These are phyloP conservation scores for Pichiaceae sp. DNA, from an alignment of 1,139 yeast genomes.

Conservation along the genomic window DNA sequence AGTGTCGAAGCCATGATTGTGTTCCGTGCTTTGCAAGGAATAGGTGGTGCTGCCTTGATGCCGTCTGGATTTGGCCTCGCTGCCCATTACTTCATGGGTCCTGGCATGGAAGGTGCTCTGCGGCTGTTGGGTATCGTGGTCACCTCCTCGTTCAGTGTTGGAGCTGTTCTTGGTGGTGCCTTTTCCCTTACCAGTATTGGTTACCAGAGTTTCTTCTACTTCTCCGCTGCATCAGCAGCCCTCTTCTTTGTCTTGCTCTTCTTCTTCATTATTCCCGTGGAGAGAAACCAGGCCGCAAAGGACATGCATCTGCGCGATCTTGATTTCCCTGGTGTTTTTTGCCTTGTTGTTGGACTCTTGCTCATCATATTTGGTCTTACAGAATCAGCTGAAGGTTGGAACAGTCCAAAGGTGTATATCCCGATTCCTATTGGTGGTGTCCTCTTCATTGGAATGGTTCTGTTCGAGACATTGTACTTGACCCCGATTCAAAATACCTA, in stretches of 20 bases:
- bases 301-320: conserved; percentile 15
- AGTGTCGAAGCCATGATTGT: conserved; percentile 25
- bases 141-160: conserved; percentile 25
- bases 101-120: conserved; percentile 19
- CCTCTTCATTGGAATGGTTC: conserved; percentile 14
- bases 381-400: conserved; percentile 28
- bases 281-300: conserved; percentile 13
- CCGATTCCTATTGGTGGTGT: conserved; percentile 23
- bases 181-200: conserved; percentile 25
- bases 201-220: conserved; percentile 24
- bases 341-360: conserved; percentile 24
- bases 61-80: conserved; percentile 26
- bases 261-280: conserved; percentile 19
- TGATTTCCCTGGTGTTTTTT: conserved; percentile 22
- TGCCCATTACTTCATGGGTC: conserved; percentile 23
- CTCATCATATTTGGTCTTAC: conserved; percentile 27
- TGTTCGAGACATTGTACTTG: conserved; percentile 12
- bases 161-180: conserved; percentile 29
- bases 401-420: conserved; percentile 22
- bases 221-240: conserved; percentile 20
- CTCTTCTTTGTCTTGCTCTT: conserved; percentile 10
- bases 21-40: conserved; percentile 31
- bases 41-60: conserved; percentile 27
- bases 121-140: conserved; percentile 18
- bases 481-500: conserved; percentile 6